Percentiles rank a stretch among this genome's conserved stretches.
These are phyloP conservation scores for Botrytis hyacinthi DNA, from an alignment of 2,329 filamentous ascomycete species.

Conservation along the genomic window DNA sequence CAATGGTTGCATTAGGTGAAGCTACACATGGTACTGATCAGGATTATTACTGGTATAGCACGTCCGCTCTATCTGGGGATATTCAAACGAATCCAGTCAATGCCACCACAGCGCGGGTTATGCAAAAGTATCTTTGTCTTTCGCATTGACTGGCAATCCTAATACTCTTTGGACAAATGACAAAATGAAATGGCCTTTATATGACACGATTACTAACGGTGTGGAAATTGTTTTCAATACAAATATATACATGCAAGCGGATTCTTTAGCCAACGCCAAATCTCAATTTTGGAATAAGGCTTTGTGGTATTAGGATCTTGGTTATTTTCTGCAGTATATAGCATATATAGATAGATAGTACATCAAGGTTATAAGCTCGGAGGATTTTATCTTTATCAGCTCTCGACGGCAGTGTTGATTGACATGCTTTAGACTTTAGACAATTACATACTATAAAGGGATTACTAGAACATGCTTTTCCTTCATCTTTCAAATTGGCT, in stretches of 20 bases:
- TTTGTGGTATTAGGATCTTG: background rate
- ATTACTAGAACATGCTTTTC: background rate
- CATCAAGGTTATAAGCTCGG: background rate
- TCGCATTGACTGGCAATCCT: background rate
- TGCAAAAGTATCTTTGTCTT: background rate
- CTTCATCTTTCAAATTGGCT: background rate
- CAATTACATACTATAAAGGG: background rate
- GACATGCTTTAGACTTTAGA: background rate
- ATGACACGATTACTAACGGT: background rate
- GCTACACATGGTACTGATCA: background rate
- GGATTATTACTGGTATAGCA: background rate
- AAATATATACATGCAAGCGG: background rate
- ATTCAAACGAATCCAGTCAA: background rate
- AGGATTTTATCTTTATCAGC: background rate
- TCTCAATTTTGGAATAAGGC: background rate
- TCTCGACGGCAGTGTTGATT: background rate
- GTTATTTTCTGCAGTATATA: background rate
- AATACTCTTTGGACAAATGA: background rate
- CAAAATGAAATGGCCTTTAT: background rate
- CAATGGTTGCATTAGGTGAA: background rate
- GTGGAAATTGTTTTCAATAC: background rate
- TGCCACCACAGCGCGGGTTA: background rate
- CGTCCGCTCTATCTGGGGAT: background rate
- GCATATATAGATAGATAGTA: background rate
- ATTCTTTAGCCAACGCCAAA: background rate